Evolutionary conservation across 495 filamentous ascomycete genomes (phyloP).

Genomic region (Annulohypoxylon bovei): DNA sequence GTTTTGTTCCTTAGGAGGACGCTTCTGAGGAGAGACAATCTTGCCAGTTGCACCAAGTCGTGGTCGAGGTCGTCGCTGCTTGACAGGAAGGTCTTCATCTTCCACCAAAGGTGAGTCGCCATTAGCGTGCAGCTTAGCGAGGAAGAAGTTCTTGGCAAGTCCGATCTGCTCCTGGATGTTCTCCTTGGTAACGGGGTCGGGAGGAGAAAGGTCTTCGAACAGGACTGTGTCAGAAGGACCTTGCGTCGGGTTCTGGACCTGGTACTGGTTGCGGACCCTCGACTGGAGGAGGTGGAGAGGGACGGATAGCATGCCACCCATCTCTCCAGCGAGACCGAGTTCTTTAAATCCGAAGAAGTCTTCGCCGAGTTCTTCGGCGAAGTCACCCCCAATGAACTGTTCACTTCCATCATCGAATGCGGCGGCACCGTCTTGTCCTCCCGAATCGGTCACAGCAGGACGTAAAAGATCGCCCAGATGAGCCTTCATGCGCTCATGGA

Average conservation of each 20-base stretch:
- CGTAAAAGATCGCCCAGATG: conserved; percentile 91
- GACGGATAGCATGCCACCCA: conserved; percentile 86
- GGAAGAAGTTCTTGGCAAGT: conserved; percentile 88
- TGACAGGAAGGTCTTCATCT: conserved; percentile 92
- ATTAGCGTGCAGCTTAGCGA: conserved; percentile 83
- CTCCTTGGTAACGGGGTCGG: conserved; percentile 82
- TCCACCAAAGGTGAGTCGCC: conserved; percentile 85
- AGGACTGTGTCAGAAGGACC: conserved; percentile 64
- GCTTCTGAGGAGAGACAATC: conserved; percentile 89
- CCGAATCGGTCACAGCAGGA: conserved; percentile 81
- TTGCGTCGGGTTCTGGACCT: conserved; percentile 72
- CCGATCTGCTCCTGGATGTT: conserved; percentile 82
- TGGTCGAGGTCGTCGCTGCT: conserved; percentile 92
- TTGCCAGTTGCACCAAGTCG: conserved; percentile 93
- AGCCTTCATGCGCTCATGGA: conserved; percentile 91
- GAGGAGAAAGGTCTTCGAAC: conserved; percentile 75
- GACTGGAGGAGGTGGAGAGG: conserved; percentile 94
- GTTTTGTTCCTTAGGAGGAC: conserved; percentile 79
- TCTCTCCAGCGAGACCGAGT: conserved; percentile 88
- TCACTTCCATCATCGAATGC: conserved; percentile 97
- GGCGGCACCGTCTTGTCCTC: conserved; percentile 83
- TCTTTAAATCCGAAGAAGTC: conserved; percentile 99
- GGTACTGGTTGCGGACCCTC: conserved; percentile 81
- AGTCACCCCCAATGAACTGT: conserved; percentile 95
- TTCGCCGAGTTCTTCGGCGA: conserved; percentile 95